Evolutionary conservation across 345 rosid species (phyloP).

Genomic region (Iberis pinnata): DNA sequence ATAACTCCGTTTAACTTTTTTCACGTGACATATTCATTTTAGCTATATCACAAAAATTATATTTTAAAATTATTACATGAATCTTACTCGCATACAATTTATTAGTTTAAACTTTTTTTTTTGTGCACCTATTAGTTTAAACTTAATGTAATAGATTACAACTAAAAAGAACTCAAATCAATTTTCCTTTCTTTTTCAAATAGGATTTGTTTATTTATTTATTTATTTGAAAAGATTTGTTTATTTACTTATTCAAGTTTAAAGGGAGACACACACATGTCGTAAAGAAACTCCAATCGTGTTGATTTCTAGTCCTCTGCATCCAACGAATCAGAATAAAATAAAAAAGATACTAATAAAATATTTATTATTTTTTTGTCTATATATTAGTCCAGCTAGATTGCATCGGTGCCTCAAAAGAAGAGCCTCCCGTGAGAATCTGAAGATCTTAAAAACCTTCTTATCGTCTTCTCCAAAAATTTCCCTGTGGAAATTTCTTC

Average conservation of each 20-base stretch:
- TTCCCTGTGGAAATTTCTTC: conserved; percentile 10
- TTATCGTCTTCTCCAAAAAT: conserved; percentile 19
- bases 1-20: too few species aligned
- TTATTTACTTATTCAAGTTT: not conserved
- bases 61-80: too few species aligned
- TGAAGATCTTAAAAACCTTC: conserved; percentile 8
- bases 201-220: too few species aligned
- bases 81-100: too few species aligned
- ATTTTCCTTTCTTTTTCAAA: too few species aligned
- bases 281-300: conserved; percentile 19
- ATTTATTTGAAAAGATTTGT: too few species aligned
- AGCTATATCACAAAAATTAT: too few species aligned
- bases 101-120: too few species aligned
- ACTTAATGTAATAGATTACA: too few species aligned
- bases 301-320: conserved; percentile 18
- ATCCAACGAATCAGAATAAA: not conserved
- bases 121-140: too few species aligned
- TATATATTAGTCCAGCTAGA: conserved; percentile 18
- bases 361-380: not conserved
- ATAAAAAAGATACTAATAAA: not conserved
- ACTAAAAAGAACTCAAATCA: too few species aligned
- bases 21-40: too few species aligned
- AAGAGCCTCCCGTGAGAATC: conserved; percentile 18
- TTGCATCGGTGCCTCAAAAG: conserved; percentile 14
- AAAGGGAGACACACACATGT: not conserved